Conservation (phyloP, 2,329 filamentous ascomycete species). For the Monilinia fructicola region DNA sequence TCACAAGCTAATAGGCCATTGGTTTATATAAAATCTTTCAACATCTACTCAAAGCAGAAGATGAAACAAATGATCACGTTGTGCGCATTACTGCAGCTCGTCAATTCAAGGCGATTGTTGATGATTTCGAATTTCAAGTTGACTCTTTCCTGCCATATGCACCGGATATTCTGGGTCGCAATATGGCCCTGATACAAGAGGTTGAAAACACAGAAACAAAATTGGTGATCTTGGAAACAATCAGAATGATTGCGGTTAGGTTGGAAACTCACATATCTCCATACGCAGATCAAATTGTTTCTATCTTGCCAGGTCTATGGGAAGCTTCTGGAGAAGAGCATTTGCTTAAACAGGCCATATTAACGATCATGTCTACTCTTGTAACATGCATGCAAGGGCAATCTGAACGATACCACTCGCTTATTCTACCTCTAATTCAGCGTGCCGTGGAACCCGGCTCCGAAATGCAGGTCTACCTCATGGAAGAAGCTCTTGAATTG, state of each 20-base stretch:
- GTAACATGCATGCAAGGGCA: constrained; percentile 81
- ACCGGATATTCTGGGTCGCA: constrained; percentile 65
- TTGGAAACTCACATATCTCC: constrained; percentile 70
- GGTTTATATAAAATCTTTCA: constrained; percentile 91
- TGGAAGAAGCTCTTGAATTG: constrained; percentile 88
- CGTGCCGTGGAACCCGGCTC: constrained; percentile 77
- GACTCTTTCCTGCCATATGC: constrained; percentile 76
- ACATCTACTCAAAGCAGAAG: constrained; percentile 75
- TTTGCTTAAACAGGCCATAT: constrained; percentile 89
- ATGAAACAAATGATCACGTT: constrained; percentile 82
- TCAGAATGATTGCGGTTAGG: constrained; percentile 75
- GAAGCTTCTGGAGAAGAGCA: constrained; percentile 75
- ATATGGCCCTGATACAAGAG: constrained; percentile 77
- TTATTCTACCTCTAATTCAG: constrained; percentile 79
- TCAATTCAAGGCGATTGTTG: constrained; percentile 75
- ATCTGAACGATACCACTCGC: constrained; percentile 73
- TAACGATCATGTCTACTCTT: constrained; percentile 80
- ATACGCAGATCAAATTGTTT: constrained; percentile 78
- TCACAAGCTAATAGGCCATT: constrained; percentile 65
- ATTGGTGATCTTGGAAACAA: constrained; percentile 83
- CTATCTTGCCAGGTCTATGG: constrained; percentile 80
- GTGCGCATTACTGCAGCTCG: constrained; percentile 88
- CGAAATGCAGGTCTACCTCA: constrained; percentile 73
- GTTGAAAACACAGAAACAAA: constrained; percentile 85
- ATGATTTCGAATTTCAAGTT: constrained; percentile 79